These are phyloP conservation scores for Suhomyces choctaworum DNA, from an alignment of 1,139 yeast genomes.

Conservation along the genomic window DNA sequence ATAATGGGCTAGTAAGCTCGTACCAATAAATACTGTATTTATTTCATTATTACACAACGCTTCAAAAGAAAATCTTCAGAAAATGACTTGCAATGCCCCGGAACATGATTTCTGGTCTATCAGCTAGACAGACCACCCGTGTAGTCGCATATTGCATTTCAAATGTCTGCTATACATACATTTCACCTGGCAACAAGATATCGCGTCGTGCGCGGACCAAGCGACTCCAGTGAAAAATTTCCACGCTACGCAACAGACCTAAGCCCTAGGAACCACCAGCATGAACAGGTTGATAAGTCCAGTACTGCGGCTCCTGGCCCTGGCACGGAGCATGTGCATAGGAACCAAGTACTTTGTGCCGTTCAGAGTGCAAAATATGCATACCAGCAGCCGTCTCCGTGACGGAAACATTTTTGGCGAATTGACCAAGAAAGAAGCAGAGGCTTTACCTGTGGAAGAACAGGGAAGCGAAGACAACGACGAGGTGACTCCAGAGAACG, in stretches of 20 bases:
- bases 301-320: slow-evolving; percentile 6
- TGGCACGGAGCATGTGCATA: slow-evolving; percentile 5
- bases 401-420: slow-evolving; percentile 30
- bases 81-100: no score
- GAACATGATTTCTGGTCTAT: no score
- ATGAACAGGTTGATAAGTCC: slow-evolving; percentile 13
- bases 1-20: slow-evolving; percentile 7
- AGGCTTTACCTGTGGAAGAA: slow-evolving; percentile 11
- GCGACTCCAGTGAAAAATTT: slow-evolving; percentile 6
- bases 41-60: no score
- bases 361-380: slow-evolving; percentile 8
- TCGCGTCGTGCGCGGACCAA: slow-evolving; percentile 9
- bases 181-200: no score
- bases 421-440: slow-evolving; percentile 23
- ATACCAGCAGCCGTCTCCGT: slow-evolving; percentile 14
- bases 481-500: slow-evolving; percentile 29
- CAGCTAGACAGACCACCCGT: background rate
- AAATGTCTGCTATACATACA: no score
- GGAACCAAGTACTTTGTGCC: slow-evolving; percentile 3
- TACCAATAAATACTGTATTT: slow-evolving; percentile 2
- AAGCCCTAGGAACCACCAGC: slow-evolving; percentile 6
- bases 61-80: no score
- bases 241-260: slow-evolving; percentile 1
- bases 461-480: slow-evolving; percentile 15
- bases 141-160: no score